Conservation (phyloP, 2,329 filamentous ascomycete species). For the Diplodia scrobiculata region DNA sequence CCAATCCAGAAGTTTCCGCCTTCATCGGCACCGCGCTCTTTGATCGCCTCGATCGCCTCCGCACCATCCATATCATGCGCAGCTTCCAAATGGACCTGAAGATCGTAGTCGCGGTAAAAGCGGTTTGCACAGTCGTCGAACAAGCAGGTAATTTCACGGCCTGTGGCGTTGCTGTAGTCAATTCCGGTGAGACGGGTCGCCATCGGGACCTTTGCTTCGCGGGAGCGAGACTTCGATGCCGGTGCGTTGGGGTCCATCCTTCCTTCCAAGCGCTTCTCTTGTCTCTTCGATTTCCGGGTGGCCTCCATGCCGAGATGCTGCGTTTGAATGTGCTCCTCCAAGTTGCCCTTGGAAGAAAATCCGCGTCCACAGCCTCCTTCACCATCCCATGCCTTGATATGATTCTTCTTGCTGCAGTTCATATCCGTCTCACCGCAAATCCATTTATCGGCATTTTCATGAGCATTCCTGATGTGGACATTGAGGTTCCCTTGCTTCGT, state of each 20-base stretch:
- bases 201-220: conserved; percentile 34
- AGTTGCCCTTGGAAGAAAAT: conserved; percentile 74
- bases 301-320: conserved; percentile 69
- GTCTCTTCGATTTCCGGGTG: conserved; percentile 42
- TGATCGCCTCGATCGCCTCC: conserved; percentile 44
- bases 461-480: conserved; percentile 74
- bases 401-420: conserved; percentile 51
- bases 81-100: conserved; percentile 58
- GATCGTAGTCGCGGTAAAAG: conserved; percentile 61
- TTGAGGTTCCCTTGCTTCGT: conserved; percentile 82
- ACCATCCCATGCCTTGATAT: conserved; percentile 64
- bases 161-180: conserved; percentile 55
- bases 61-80: conserved; percentile 43
- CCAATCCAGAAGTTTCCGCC: conserved; percentile 54
- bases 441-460: conserved; percentile 72
- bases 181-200: conserved; percentile 58
- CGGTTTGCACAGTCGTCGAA: conserved; percentile 35
- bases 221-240: conserved; percentile 7
- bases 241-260: conserved; percentile 12
- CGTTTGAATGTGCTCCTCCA: conserved; percentile 83
- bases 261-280: conserved; percentile 46
- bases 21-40: conserved; percentile 45
- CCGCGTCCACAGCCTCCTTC: conserved; percentile 70
- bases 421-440: conserved; percentile 74
- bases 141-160: conserved; percentile 57